phyloP scores from a whole-genome alignment of 2,329 filamentous ascomycete genomes.

The Stromatinia cepivora region DNA sequence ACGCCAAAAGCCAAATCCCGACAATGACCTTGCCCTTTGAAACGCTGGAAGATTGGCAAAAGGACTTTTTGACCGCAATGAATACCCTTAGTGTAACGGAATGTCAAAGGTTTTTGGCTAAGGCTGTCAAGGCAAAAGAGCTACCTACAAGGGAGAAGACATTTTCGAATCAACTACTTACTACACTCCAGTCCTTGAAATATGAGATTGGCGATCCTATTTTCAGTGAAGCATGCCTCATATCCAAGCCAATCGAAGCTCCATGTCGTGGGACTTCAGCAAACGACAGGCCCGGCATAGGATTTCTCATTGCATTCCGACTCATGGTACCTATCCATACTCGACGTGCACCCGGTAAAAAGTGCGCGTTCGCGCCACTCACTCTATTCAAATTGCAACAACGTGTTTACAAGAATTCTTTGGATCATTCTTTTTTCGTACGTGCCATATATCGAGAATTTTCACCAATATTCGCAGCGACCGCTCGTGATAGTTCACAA shows the following conservation, averaged over 20 bases:
- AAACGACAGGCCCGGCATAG: constrained; percentile 37
- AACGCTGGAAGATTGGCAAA: constrained; percentile 55
- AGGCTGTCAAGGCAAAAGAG: constrained; percentile 40
- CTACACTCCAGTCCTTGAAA: constrained; percentile 46
- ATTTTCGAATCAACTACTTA: constrained; percentile 50
- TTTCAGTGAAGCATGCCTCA: constrained; percentile 49
- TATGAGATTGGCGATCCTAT: constrained; percentile 47
- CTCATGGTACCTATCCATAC: constrained; percentile 63
- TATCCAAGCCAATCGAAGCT: constrained; percentile 46
- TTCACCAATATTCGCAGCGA: constrained; percentile 46
- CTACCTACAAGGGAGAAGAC: constrained; percentile 45
- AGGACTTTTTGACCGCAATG: constrained; percentile 51
- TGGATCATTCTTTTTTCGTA: constrained; percentile 59
- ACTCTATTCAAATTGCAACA: constrained; percentile 68
- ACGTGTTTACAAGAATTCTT: constrained; percentile 55
- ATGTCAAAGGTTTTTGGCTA: constrained; percentile 44
- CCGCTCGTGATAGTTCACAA: neutral
- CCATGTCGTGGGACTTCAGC: constrained; percentile 42
- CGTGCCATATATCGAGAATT: constrained; percentile 63
- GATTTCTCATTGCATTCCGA: constrained; percentile 55
- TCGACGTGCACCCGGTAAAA: constrained; percentile 50
- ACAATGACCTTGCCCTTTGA: constrained; percentile 55
- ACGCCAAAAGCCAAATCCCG: constrained; percentile 60
- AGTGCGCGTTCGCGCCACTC: constrained; percentile 60
- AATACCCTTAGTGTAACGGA: constrained; percentile 48